Conservation (phyloP, 306 rosid species). For the Trifolium pratense region DNA sequence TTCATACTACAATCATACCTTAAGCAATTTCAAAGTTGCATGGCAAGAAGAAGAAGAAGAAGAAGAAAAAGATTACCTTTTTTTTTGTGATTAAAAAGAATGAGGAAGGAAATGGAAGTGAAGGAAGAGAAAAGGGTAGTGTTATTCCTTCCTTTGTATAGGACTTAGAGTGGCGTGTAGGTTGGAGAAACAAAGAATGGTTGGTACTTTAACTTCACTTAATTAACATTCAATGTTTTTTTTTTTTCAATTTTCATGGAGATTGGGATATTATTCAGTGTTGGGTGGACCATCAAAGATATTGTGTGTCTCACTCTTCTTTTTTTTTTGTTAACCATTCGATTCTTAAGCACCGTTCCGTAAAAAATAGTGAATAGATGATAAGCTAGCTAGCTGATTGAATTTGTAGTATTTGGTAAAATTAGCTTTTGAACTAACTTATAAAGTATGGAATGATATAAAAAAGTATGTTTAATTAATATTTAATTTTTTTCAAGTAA, state of each 20-base stretch:
- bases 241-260: background rate
- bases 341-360: no score
- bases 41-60: background rate
- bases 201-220: conserved; percentile 18
- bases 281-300: background rate
- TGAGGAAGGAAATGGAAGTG: conserved; percentile 27
- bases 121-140: conserved; percentile 5
- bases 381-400: no score
- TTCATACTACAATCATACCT: background rate
- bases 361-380: no score
- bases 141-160: conserved; percentile 22
- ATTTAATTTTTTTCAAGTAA: no score
- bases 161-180: conserved; percentile 40
- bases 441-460: no score
- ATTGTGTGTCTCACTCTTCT: conserved; percentile 11
- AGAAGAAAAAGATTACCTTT: conserved; percentile 37
- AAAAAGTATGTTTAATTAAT: no score
- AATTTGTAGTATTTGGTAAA: no score
- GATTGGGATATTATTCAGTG: conserved; percentile 5
- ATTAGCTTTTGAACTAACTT: no score
- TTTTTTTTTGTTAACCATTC: no score
- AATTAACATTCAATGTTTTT: background rate
- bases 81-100: conserved; percentile 11
- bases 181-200: background rate
- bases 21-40: conserved; percentile 16